Percentiles rank a stretch among this genome's conserved stretches.
Evolutionary conservation across 306 rosid species (phyloP).

Genomic region (Begonia peltatifolia): DNA sequence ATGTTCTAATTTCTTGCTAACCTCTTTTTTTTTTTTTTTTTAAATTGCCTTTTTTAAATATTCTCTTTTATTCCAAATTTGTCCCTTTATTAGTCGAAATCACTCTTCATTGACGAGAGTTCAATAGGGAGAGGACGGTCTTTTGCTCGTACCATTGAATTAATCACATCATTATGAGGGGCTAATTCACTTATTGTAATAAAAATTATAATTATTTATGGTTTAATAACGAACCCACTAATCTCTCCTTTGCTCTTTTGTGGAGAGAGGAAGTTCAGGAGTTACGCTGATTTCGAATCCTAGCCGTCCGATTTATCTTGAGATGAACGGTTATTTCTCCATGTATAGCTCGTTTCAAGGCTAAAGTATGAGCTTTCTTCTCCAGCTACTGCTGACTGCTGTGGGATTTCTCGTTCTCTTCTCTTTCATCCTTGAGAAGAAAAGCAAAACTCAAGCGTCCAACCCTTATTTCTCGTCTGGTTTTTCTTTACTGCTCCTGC

Average conservation of each 20-base stretch:
- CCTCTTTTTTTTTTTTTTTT: too few relatives aligned
- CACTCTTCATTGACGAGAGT: too few relatives aligned
- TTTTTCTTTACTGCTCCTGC: background rate
- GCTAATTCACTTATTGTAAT: background rate
- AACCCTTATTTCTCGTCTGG: too few relatives aligned
- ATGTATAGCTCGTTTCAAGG: conserved; percentile 29
- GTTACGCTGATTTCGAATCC: conserved; percentile 33
- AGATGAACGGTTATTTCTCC: conserved; percentile 25
- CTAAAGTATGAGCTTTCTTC: conserved; percentile 22
- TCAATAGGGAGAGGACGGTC: background rate
- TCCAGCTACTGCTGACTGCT: conserved; percentile 7
- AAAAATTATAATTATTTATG: too few relatives aligned
- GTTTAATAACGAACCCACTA: conserved; percentile 28
- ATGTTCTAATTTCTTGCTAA: too few relatives aligned
- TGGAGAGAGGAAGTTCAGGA: conserved; percentile 39
- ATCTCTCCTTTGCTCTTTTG: conserved; percentile 43
- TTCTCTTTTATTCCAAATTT: too few relatives aligned
- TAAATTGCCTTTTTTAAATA: too few relatives aligned
- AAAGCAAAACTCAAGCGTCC: background rate
- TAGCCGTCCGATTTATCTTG: conserved; percentile 26
- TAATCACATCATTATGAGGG: background rate
- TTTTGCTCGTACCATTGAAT: background rate
- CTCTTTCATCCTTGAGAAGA: background rate
- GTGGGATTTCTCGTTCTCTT: conserved; percentile 3
- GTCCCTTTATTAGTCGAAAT: too few relatives aligned